Evolutionary conservation across 441 rosid species (phyloP).

Genomic region (Eruca vesicaria): DNA sequence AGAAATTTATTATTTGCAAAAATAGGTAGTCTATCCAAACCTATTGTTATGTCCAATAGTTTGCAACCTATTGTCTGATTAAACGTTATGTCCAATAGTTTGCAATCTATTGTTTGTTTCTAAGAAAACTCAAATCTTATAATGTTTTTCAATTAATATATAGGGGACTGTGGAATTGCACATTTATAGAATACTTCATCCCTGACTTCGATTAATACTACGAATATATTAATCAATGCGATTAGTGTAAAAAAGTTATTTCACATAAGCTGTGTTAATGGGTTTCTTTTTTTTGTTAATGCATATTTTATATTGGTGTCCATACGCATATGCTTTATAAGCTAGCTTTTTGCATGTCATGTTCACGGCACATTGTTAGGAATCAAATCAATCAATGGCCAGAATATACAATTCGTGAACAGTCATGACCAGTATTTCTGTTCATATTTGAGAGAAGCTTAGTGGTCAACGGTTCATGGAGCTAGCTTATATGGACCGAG

Average conservation of each 20-base stretch:
- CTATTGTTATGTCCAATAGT: too few species aligned
- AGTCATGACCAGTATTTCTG: background rate
- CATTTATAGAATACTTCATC: background rate
- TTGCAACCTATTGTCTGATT: too few species aligned
- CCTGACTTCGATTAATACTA: background rate
- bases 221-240: background rate
- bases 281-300: background rate
- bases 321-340: background rate
- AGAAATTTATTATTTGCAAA: too few species aligned
- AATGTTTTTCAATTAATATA: too few species aligned
- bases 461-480: conserved; percentile 7
- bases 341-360: conserved; percentile 4
- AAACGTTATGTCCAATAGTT: too few species aligned
- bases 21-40: too few species aligned
- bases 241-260: background rate
- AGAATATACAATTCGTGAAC: background rate
- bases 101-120: too few species aligned
- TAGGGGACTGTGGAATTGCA: background rate
- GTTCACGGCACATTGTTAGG: background rate
- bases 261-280: background rate
- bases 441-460: background rate
- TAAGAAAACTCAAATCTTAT: too few species aligned
- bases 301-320: background rate
- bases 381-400: conserved; percentile 1
- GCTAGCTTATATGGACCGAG: background rate